These are phyloP conservation scores for Chrysanthemum makinoi DNA, from an alignment of 129 eudicot genomes.

Conservation along the genomic window DNA sequence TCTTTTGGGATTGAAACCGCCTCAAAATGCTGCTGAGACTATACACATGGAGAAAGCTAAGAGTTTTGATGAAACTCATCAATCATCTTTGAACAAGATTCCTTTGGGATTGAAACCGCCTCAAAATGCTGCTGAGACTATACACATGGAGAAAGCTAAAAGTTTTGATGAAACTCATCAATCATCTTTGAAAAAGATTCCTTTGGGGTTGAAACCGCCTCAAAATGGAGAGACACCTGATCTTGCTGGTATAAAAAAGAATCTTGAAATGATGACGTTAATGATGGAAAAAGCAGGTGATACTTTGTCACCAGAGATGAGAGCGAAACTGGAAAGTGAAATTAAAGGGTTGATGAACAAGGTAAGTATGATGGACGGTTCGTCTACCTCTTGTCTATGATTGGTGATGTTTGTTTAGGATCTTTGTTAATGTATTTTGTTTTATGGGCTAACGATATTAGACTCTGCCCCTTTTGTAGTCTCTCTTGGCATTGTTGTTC, in stretches of 20 bases:
- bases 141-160: too few species aligned
- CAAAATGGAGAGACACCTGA: constrained; percentile 38
- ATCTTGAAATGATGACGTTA: constrained; percentile 73
- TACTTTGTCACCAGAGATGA: constrained; percentile 62
- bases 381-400: constrained; percentile 47
- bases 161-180: too few species aligned
- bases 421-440: constrained; percentile 15
- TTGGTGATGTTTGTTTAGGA: constrained; percentile 18
- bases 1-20: too few species aligned
- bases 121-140: too few species aligned
- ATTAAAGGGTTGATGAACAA: constrained; percentile 64
- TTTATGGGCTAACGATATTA: constrained; percentile 11
- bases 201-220: constrained; percentile 27
- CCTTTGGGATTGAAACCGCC: constrained; percentile 26
- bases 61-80: too few species aligned
- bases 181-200: not conserved
- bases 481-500: constrained; percentile 30
- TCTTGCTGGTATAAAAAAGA: constrained; percentile 49
- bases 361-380: constrained; percentile 54
- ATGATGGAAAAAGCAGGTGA: constrained; percentile 78
- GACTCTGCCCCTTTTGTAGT: constrained; percentile 17
- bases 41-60: too few species aligned
- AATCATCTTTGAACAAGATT: not conserved
- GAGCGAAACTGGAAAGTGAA: constrained; percentile 67
- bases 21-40: too few species aligned